Evolutionary conservation across 768 basidiomycete species (phyloP).

Genomic region (Rhizopogon vulgaris): DNA sequence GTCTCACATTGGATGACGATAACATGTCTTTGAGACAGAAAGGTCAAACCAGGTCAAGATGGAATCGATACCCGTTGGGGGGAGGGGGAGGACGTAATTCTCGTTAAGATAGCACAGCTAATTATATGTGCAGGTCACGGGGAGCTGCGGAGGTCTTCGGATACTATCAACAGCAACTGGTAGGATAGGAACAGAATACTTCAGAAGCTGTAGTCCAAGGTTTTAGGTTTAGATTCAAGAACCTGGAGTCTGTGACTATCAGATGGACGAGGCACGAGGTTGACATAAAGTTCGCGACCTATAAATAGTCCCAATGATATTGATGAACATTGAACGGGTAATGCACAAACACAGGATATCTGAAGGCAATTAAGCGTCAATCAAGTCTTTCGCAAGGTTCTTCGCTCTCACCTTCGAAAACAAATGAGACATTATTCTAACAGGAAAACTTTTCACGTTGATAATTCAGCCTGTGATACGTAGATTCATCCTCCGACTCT

Average conservation of each 20-base stretch:
- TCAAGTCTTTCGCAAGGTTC: neutral
- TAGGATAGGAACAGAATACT: no score
- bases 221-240: no score
- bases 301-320: no score
- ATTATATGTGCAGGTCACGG: no score
- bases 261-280: no score
- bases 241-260: no score
- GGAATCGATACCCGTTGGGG: neutral
- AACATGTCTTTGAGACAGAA: neutral
- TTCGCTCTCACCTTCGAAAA: neutral
- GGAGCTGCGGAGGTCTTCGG: no score
- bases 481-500: slow-evolving; percentile 8
- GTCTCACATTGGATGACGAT: neutral
- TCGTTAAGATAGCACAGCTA: no score
- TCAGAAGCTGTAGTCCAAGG: no score
- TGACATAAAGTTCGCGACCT: no score
- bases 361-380: neutral
- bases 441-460: neutral
- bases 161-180: no score
- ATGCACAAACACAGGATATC: neutral
- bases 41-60: neutral
- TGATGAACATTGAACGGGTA: no score
- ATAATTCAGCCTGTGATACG: neutral
- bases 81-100: neutral
- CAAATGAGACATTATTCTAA: neutral